Percentiles rank a stretch among this genome's conserved stretches.
phyloP scores from a whole-genome alignment of 2,329 filamentous ascomycete genomes.

The Ilyonectria robusta region DNA sequence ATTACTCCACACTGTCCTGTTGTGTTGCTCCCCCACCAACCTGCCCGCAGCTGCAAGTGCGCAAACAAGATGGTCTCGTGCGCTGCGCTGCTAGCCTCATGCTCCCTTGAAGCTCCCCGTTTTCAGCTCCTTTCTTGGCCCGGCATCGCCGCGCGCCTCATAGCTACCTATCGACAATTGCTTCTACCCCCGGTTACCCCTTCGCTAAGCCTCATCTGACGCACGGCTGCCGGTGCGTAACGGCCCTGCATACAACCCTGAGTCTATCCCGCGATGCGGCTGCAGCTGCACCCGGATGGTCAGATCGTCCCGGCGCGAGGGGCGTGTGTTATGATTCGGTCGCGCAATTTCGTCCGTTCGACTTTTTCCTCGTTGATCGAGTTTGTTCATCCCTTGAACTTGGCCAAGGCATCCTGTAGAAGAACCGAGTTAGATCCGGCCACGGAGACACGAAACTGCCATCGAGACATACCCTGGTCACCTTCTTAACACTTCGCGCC shows the following conservation, averaged over 20 bases:
- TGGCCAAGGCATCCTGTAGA: constrained; percentile 73
- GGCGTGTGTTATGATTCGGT: not conserved
- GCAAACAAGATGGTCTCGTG: constrained; percentile 47
- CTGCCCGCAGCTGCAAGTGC: constrained; percentile 27
- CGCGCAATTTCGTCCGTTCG: not conserved
- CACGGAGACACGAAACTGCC: constrained; percentile 4
- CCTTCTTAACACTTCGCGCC: constrained; percentile 83
- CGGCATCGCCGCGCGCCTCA: constrained; percentile 14
- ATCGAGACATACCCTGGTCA: constrained; percentile 74
- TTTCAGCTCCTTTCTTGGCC: constrained; percentile 18
- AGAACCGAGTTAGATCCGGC: constrained; percentile 27
- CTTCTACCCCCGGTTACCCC: not conserved
- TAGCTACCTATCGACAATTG: not conserved
- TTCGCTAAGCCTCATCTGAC: not conserved
- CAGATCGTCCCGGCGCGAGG: not conserved
- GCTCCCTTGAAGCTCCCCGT: constrained; percentile 22
- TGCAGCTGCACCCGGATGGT: not conserved
- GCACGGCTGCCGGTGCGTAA: not conserved
- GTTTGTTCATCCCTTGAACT: constrained; percentile 75
- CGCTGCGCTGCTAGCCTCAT: constrained; percentile 22
- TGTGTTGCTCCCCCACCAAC: constrained; percentile 37
- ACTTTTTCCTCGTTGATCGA: not conserved
- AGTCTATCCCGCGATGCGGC: constrained; percentile 7
- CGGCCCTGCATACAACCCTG: not conserved
- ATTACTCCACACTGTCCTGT: constrained; percentile 32